These are phyloP conservation scores for Candida golubevii DNA, from an alignment of 805 yeast species.

Conservation along the genomic window DNA sequence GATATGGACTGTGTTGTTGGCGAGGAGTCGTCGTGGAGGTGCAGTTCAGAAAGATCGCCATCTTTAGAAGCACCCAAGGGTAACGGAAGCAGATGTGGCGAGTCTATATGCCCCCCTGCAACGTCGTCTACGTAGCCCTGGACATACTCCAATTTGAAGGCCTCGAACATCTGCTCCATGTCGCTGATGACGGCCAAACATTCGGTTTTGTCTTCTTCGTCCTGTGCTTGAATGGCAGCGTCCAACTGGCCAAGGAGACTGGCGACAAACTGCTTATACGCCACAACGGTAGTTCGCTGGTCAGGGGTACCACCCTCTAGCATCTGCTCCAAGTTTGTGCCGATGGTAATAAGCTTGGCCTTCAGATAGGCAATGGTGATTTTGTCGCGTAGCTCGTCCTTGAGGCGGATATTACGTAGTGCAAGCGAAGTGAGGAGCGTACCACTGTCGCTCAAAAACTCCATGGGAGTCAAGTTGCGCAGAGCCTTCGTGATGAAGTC, in stretches of 20 bases:
- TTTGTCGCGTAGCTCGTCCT: conserved; percentile 47
- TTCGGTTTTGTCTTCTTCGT: conserved; percentile 57
- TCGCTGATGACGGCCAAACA: conserved; percentile 64
- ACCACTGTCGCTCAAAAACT: conserved; percentile 51
- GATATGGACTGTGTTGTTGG: conserved; percentile 20
- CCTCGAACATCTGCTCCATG: conserved; percentile 70
- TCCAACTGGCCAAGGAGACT: conserved; percentile 56
- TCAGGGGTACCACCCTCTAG: conserved; percentile 35
- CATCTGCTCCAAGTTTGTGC: conserved; percentile 54
- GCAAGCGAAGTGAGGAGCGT: conserved; percentile 44
- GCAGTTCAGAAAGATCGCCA: conserved; percentile 17
- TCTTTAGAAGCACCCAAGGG: neutral
- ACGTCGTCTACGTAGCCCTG: conserved; percentile 15
- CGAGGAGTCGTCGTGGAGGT: conserved; percentile 27
- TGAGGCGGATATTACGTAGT: conserved; percentile 45
- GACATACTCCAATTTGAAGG: conserved; percentile 36
- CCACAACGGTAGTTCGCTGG: conserved; percentile 25
- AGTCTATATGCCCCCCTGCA: neutral
- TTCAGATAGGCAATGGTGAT: conserved; percentile 58
- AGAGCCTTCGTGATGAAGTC: conserved; percentile 44
- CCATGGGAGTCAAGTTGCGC: conserved; percentile 38
- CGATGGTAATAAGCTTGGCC: conserved; percentile 60
- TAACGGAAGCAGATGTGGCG: neutral
- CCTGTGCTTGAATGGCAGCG: conserved; percentile 48
- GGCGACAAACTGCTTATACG: conserved; percentile 58